Evolutionary conservation across 768 basidiomycete genomes (phyloP).

Genomic region (Pholiota molesta): DNA sequence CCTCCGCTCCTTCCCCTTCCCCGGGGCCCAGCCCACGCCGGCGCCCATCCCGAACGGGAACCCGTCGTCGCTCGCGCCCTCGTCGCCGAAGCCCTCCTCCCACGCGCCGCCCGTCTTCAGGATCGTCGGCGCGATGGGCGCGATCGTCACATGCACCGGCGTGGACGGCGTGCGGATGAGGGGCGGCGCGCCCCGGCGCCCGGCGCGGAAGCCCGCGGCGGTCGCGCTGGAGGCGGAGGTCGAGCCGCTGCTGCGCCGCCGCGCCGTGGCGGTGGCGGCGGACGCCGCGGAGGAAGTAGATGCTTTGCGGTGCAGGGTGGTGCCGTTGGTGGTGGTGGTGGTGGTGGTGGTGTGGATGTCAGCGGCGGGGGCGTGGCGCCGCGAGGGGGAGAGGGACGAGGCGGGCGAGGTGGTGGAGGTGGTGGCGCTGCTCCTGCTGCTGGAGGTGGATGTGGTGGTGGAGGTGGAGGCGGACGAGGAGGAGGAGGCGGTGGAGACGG

Average conservation of each 20-base stretch:
- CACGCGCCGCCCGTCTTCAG: conserved; percentile 75
- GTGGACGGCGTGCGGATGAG: conserved; percentile 6
- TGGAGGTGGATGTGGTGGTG: conserved; percentile 25
- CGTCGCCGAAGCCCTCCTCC: conserved; percentile 53
- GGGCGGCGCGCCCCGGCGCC: background rate
- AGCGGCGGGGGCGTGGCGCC: conserved; percentile 9
- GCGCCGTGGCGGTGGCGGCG: background rate
- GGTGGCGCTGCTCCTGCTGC: conserved; percentile 11
- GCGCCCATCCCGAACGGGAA: conserved; percentile 22
- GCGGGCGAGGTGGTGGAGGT: conserved; percentile 23
- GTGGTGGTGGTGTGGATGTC: background rate
- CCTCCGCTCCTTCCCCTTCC: background rate
- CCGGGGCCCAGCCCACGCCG: conserved; percentile 9
- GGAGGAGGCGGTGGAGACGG: conserved; percentile 45
- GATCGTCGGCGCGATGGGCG: conserved; percentile 66
- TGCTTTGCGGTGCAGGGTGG: background rate
- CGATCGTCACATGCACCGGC: conserved; percentile 43
- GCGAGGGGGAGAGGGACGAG: conserved; percentile 27
- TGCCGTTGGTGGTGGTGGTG: background rate
- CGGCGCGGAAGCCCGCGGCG: background rate
- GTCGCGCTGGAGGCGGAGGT: background rate
- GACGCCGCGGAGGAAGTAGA: background rate
- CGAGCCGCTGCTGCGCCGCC: background rate
- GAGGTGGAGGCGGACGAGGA: conserved; percentile 37
- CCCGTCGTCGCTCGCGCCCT: conserved; percentile 41